phyloP scores from a whole-genome alignment of 257 asterid genomes.

The Striga asiatica region DNA sequence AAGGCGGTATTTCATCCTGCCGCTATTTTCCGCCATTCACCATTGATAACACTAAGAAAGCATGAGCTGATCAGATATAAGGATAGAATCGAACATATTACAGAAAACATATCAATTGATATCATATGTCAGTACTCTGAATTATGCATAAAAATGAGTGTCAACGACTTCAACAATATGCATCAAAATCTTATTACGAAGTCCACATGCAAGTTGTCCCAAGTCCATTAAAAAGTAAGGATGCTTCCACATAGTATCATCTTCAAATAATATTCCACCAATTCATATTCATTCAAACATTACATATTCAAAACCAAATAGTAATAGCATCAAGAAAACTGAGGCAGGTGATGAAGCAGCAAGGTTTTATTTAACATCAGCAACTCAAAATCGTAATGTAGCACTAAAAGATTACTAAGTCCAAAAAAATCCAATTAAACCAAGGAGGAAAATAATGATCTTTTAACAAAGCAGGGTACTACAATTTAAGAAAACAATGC shows the following conservation, averaged over 20 bases:
- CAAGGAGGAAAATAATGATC: slow-evolving; percentile 1
- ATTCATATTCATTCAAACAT: not conserved
- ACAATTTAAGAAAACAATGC: slow-evolving; percentile 12
- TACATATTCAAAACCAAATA: too few relatives aligned
- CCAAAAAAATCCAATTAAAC: not conserved
- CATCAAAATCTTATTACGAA: not conserved
- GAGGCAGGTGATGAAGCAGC: not conserved
- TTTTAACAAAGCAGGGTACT: not conserved
- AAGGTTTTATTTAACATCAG: slow-evolving; percentile 2
- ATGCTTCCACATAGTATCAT: not conserved
- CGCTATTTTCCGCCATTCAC: too few relatives aligned
- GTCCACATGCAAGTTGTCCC: not conserved
- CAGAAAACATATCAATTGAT: too few relatives aligned
- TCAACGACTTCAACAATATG: slow-evolving; percentile 6
- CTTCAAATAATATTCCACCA: not conserved
- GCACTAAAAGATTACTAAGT: not conserved
- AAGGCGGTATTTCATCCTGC: too few relatives aligned
- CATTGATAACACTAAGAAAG: too few relatives aligned
- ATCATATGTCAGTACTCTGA: too few relatives aligned
- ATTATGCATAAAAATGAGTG: too few relatives aligned
- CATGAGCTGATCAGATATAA: too few relatives aligned
- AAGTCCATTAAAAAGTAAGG: not conserved
- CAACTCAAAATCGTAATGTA: not conserved
- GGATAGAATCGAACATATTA: too few relatives aligned
- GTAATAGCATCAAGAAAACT: not conserved